Evolutionary conservation across 2,329 filamentous ascomycete genomes (phyloP), one percentile per base, ranked within the genome.

Genomic region (Cladophialophora chaetospira): DNA sequence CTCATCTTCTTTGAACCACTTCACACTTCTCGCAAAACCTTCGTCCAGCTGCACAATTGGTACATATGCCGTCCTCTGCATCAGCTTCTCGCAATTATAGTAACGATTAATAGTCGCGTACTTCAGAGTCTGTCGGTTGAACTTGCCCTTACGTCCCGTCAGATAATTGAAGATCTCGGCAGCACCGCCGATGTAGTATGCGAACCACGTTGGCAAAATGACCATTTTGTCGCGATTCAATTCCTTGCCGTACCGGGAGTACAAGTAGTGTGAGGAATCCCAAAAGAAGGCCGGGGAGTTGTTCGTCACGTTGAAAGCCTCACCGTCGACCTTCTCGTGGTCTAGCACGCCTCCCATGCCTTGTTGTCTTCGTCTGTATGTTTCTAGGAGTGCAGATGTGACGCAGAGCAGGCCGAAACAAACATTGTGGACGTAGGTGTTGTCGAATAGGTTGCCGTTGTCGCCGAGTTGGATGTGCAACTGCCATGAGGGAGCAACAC

Each of bases 241-340:
- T 4, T 74, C 68, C 36, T 76, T 73, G 33, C 71, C 74, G 23
- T 75, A 74, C 23, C 76, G 64, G 6, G 77, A 79, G 90, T 90
- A 97, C 44, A 96, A 81, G 35, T 86, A 84, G 36, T 89, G 82
- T 57, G 88, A 84, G 70, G 95, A 88, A 73, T 96, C 91, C 85
- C 94, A 95, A 73, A 96, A 95, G 71, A 93, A 93, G 17, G 95
- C 80, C 4, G 93, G 93, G 65, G 85, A 79, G 73, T 91, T 89
- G 72, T 97, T 97, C 56, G 91, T 94, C 68, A 97, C 84, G 75
- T 96, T 86, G 77, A 97, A 93, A 48, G 86, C 86, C 72, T 97
- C 87, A 57, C 93, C 94, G 70, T 92, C 89, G 47, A 92, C 85
- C 57, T 81, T 81, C 75, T 91, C 88, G 73, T 85, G 76, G 73